Percentiles rank a stretch among this genome's conserved stretches.
phyloP scores from a whole-genome alignment of 2,329 filamentous ascomycete genomes.

The Xenoacremonium recifei region DNA sequence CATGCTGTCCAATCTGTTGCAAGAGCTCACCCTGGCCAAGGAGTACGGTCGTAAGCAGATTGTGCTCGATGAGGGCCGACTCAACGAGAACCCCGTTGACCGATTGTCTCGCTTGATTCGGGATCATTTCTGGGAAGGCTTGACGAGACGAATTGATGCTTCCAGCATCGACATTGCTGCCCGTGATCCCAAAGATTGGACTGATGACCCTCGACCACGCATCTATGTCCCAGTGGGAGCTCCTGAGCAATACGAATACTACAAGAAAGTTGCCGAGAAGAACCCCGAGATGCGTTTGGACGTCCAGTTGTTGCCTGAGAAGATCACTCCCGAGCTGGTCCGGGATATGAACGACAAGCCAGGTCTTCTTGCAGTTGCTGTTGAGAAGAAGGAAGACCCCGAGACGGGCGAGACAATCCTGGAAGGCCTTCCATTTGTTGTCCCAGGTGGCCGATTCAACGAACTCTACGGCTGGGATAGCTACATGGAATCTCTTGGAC shows the following conservation, averaged over 20 bases:
- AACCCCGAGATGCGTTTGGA: constrained; percentile 84
- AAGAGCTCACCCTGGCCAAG: constrained; percentile 90
- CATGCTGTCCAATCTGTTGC: constrained; percentile 93
- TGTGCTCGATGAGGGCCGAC: constrained; percentile 82
- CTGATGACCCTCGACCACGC: constrained; percentile 78
- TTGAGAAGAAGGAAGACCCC: constrained; percentile 72
- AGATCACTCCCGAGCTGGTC: constrained; percentile 78
- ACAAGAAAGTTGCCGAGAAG: constrained; percentile 73
- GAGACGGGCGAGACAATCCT: constrained; percentile 68
- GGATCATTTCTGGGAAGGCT: constrained; percentile 87
- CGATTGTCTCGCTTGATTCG: constrained; percentile 83
- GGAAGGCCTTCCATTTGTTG: constrained; percentile 87
- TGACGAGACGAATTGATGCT: constrained; percentile 88
- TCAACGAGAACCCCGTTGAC: constrained; percentile 94
- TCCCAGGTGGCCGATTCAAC: constrained; percentile 95
- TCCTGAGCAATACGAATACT: constrained; percentile 88
- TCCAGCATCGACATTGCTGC: constrained; percentile 84
- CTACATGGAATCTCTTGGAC: constrained; percentile 94
- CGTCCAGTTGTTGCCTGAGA: constrained; percentile 73
- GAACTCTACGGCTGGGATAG: constrained; percentile 99
- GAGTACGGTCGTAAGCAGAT: constrained; percentile 88
- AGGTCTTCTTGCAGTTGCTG: constrained; percentile 84
- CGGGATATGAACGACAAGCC: constrained; percentile 83
- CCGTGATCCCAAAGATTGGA: constrained; percentile 94
- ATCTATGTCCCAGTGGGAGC: constrained; percentile 87